Base-by-base conservation (phyloP, 768 basidiomycete species). In the Mycena indigotica region DNA sequence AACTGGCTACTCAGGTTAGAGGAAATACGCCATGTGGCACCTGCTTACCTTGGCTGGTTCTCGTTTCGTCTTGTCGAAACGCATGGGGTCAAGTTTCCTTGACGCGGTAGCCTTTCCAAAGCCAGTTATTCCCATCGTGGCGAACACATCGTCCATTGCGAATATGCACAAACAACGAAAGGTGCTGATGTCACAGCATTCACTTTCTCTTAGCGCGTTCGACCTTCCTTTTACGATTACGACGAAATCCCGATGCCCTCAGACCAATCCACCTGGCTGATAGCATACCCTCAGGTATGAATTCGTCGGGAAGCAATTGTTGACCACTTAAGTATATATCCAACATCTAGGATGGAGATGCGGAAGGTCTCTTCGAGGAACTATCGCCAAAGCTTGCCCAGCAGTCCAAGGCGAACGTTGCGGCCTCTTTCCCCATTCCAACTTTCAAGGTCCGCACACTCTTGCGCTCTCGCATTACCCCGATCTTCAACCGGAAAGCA, bases 241-340 rank as follows among this genome's bases (percentile, higher is more conserved):
- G n/a, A n/a, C n/a, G n/a, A n/a, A n/a, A n/a, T n/a, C n/a, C n/a
- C 38, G 62, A 97, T 97, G 95, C 95, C 95, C 56, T 95, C 93
- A 69, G 95, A 97, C 79, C 88, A 95, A 72, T 90, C 91, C 62
- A 95, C 93, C 65, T 98, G 95, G 95, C 76, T 98, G 63, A 80
- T 97, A 59, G 80, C 94, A 40, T 85, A 92, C 2, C 95, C 95
- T 13, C 83, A 87, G 46, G 46, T 28, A 24, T 28, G 25, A 24
- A 12, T 13, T 48, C 21, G 21, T n/a, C n/a, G n/a, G n/a, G n/a
- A n/a, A n/a, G n/a, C n/a, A n/a, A n/a, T n/a, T n/a, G n/a, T n/a
- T n/a, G 6, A 25, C 5, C 5, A 24, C 46, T 13, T 28, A n/a
- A 48, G 28, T 24, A 23, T n/a, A n/a, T 48, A 24, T 26, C 25